Conservation (phyloP, 2,329 filamentous ascomycete species). For the Fragosphaeria purpurea region DNA sequence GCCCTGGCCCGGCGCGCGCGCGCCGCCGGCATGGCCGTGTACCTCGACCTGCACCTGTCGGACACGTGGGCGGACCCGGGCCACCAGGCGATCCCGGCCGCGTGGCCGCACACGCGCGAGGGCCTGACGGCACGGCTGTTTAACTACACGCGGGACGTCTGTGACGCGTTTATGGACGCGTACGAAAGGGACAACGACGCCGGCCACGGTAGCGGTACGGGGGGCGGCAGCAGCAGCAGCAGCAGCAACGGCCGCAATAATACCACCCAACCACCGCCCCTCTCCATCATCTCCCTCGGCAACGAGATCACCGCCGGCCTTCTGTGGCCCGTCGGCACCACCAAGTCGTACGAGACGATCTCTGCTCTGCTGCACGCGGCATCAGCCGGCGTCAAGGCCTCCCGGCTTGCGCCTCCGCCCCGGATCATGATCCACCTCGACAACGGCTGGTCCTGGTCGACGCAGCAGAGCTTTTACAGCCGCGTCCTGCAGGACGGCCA, state of each 20-base stretch:
- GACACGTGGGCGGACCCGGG: conserved; percentile 63
- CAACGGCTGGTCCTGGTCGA: conserved; percentile 62
- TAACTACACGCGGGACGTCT: conserved; percentile 56
- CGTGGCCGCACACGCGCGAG: conserved; percentile 50
- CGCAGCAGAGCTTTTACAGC: conserved; percentile 52
- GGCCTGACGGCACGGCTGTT: conserved; percentile 53
- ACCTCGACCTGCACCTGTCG: conserved; percentile 55
- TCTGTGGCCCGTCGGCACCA: conserved; percentile 56
- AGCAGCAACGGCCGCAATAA: background rate
- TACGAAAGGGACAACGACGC: conserved; percentile 33
- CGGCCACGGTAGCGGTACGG: background rate
- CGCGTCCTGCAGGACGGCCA: conserved; percentile 33
- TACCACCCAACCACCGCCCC: conserved; percentile 17
- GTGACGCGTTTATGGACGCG: conserved; percentile 48
- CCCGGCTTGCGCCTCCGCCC: conserved; percentile 44
- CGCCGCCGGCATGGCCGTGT: conserved; percentile 50
- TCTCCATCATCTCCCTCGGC: conserved; percentile 58
- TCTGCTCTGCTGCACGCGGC: conserved; percentile 56
- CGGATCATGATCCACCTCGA: conserved; percentile 58
- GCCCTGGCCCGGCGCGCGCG: conserved; percentile 55
- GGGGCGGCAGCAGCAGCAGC: background rate
- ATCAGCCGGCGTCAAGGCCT: conserved; percentile 52
- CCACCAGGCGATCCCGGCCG: conserved; percentile 51
- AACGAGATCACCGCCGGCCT: conserved; percentile 63
- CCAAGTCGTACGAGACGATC: conserved; percentile 39